These are phyloP conservation scores for Sphaerosporella brunnea DNA, from an alignment of 495 filamentous ascomycete species.

Conservation along the genomic window DNA sequence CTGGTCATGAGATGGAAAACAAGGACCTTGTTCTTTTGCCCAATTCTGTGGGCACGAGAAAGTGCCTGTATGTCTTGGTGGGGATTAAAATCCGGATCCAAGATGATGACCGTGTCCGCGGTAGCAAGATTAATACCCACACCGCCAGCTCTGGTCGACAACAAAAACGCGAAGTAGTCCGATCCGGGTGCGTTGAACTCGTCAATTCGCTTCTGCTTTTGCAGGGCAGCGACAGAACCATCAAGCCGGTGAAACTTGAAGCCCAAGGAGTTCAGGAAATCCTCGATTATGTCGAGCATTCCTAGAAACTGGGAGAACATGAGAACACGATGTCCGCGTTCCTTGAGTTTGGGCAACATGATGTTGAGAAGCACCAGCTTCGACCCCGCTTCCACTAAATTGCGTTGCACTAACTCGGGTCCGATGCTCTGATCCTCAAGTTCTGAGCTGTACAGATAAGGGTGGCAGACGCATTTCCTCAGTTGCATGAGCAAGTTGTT, in stretches of 20 bases:
- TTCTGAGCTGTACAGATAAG: constrained; percentile 73
- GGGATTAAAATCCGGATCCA: constrained; percentile 96
- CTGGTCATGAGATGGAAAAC: constrained; percentile 89
- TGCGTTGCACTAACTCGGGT: constrained; percentile 41
- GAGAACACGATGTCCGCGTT: constrained; percentile 77
- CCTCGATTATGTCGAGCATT: constrained; percentile 75
- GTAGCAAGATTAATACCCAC: constrained; percentile 96
- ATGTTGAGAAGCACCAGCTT: constrained; percentile 76
- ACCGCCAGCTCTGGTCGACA: constrained; percentile 86
- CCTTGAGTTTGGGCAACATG: constrained; percentile 76
- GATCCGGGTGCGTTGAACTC: constrained; percentile 76
- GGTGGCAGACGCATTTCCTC: constrained; percentile 85
- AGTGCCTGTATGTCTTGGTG: constrained; percentile 95
- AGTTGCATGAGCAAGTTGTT: constrained; percentile 94
- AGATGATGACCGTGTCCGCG: constrained; percentile 94
- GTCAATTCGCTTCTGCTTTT: constrained; percentile 91
- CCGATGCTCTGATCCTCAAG: constrained; percentile 59
- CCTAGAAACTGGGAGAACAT: constrained; percentile 94
- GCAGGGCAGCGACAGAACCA: constrained; percentile 54
- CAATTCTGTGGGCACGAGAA: constrained; percentile 85
- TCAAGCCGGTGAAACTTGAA: constrained; percentile 65
- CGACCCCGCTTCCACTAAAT: constrained; percentile 75
- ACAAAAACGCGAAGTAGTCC: constrained; percentile 66
- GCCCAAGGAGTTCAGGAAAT: constrained; percentile 60
- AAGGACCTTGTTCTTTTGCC: constrained; percentile 85